Percentiles rank a stretch among this genome's conserved stretches.
Evolutionary conservation across 164 flowering plant species (phyloP).

Genomic region (Litsea cubeba): DNA sequence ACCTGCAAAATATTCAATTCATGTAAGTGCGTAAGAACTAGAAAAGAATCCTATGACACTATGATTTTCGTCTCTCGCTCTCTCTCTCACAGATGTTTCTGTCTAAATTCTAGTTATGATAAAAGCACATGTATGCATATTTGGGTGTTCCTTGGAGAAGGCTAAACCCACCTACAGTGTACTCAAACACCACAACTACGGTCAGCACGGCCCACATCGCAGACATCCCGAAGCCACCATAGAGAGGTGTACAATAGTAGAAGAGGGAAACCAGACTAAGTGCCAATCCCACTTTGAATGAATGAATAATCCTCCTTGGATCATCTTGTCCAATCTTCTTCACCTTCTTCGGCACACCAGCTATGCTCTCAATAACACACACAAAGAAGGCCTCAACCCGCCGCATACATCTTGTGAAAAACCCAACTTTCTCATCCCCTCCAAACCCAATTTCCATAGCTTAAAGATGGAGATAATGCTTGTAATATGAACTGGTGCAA

Average conservation of each 20-base stretch:
- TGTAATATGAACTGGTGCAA: slow-evolving; percentile 9
- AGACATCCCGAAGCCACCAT: slow-evolving; percentile 51
- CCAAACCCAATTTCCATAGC: slow-evolving; percentile 32
- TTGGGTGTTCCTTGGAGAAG: neutral
- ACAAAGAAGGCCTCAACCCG: slow-evolving; percentile 22
- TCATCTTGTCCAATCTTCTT: slow-evolving; percentile 61
- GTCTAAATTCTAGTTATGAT: too few relatives aligned
- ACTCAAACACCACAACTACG: slow-evolving; percentile 76
- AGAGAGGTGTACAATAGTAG: slow-evolving; percentile 59
- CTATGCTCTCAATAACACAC: slow-evolving; percentile 11
- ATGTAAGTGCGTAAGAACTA: neutral
- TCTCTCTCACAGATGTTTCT: too few relatives aligned
- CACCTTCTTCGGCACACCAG: slow-evolving; percentile 18
- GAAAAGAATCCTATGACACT: too few relatives aligned
- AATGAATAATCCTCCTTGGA: slow-evolving; percentile 66
- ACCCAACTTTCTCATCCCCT: slow-evolving; percentile 25
- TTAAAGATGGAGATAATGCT: neutral
- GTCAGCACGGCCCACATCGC: slow-evolving; percentile 86
- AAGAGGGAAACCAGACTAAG: slow-evolving; percentile 66
- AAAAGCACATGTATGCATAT: too few relatives aligned
- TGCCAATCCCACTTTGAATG: slow-evolving; percentile 70
- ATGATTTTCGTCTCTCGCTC: too few relatives aligned
- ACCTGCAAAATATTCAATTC: slow-evolving; percentile 28
- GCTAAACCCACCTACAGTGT: slow-evolving; percentile 53
- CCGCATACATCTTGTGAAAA: slow-evolving; percentile 16